A percentile compares a stretch with the other conserved stretches of the same genome.
Evolutionary conservation across 108 stramenopile species (phyloP).

Genomic region (Aurantiochytrium sp.): DNA sequence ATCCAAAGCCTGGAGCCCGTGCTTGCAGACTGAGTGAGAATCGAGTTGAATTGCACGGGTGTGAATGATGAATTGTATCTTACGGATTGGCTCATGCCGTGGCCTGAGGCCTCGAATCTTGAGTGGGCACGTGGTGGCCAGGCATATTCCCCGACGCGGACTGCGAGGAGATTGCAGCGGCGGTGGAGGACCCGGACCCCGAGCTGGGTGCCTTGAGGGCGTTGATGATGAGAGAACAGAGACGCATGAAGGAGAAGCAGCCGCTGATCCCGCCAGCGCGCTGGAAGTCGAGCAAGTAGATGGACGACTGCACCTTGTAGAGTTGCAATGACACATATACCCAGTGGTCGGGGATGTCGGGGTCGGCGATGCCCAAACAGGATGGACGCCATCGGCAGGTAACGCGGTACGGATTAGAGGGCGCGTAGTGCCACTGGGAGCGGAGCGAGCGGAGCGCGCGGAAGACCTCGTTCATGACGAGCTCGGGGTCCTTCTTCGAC

Average conservation of each 20-base stretch:
- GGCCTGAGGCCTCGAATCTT: too few species aligned
- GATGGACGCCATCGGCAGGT: conserved; percentile 78
- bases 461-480: conserved; percentile 99
- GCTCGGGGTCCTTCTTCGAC: conserved; percentile 97
- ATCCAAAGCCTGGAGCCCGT: background rate
- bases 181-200: conserved; percentile 56
- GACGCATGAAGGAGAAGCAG: conserved; percentile 95
- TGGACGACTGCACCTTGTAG: conserved; percentile 97
- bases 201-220: conserved; percentile 93
- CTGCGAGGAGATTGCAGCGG: too few species aligned
- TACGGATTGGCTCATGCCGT: too few species aligned
- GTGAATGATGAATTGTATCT: too few species aligned
- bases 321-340: conserved; percentile 80
- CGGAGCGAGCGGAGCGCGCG: conserved; percentile 87
- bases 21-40: background rate
- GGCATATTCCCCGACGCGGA: too few species aligned
- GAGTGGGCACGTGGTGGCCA: too few species aligned
- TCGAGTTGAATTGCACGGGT: too few species aligned
- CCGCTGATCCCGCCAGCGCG: conserved; percentile 80
- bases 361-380: background rate
- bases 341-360: conserved; percentile 58
- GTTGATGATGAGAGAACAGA: conserved; percentile 93
- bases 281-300: conserved; percentile 96
- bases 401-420: conserved; percentile 82
- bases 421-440: conserved; percentile 80